Evolutionary conservation across 1,284 basidiomycete genomes (phyloP), one percentile per base, ranked within the genome.

Genomic region (Phylloporus sp.): DNA sequence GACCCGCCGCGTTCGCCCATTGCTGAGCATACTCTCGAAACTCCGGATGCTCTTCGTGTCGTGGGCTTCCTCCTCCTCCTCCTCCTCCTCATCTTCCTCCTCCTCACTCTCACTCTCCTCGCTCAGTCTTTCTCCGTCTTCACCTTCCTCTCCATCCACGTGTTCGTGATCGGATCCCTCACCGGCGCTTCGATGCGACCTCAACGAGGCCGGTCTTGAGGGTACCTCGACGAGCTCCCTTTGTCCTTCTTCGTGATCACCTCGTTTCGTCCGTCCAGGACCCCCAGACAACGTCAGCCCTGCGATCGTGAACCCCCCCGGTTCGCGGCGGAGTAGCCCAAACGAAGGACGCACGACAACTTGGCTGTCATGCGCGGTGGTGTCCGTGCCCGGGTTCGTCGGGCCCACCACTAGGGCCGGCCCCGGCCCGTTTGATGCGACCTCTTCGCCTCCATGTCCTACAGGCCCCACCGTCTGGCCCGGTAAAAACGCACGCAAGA

Each of bases 221-320:
- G 84, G 82, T 20, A 91, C 90, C 55, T 85, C 82, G 2, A 91
- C 76, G 59, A 92, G 77, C 77, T 91, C 89, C 69, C 62, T 72
- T 72, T 90, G 88, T 2, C 89, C 90, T 1, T 74, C 87, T 1
- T 75, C 89, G 34, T 10, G 10, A 62, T 10, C 12, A 18, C 84
- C 85, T 20, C 66, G 68, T 26, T 77, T 74, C 63, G 74, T 73
- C 60, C 63, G 66, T 61, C 76, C 72, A 39, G 77, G 72, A 28
- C 80, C 83, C n/a, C 63, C 68, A 0, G 89, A 87, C 4, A 90
- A 80, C 0, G 92, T 88, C 26, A 95, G 83, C 68, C 86, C 91
- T 10, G 92, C 91, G 61, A 95, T 91, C 20, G 92, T 93, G 73
- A 95, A 95, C 4, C 87, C 87, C 20, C 87, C 89, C n/a, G n/a